Conservation (phyloP, 2,329 filamentous ascomycete genomes). For the Cercospora canescens region DNA sequence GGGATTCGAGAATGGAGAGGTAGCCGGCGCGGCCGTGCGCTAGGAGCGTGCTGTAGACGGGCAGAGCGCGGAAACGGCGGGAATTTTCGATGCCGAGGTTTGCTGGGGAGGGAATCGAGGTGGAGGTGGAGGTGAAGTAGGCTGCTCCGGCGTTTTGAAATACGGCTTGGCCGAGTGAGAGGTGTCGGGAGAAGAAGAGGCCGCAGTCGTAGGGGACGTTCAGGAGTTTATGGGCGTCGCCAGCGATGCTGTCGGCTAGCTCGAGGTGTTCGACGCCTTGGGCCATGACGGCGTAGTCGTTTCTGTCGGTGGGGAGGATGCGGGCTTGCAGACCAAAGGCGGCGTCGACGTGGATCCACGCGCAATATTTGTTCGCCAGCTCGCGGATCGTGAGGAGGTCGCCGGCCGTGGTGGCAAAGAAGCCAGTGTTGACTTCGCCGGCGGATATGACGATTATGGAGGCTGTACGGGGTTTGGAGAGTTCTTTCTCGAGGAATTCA, state of each 20-base stretch:
- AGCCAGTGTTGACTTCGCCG: conserved; percentile 87
- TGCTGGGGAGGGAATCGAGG: conserved; percentile 70
- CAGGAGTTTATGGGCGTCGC: conserved; percentile 87
- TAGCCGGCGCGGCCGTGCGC: conserved; percentile 74
- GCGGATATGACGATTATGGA: conserved; percentile 79
- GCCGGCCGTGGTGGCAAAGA: conserved; percentile 65
- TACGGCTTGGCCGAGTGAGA: conserved; percentile 59
- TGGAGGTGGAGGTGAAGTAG: conserved; percentile 59
- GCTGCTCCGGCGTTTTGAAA: conserved; percentile 85
- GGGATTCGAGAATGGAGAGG: conserved; percentile 66
- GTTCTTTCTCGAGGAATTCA: conserved; percentile 59
- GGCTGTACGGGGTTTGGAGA: conserved; percentile 56
- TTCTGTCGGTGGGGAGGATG: conserved; percentile 53
- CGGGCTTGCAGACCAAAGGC: conserved; percentile 86
- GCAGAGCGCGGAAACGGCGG: conserved; percentile 84
- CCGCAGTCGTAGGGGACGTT: conserved; percentile 95
- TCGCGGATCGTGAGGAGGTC: conserved; percentile 65
- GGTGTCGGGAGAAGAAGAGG: conserved; percentile 76
- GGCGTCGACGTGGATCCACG: conserved; percentile 90
- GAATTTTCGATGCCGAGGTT: conserved; percentile 92
- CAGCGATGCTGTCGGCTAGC: conserved; percentile 81
- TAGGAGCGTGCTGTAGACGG: conserved; percentile 77
- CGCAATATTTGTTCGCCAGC: conserved; percentile 70
- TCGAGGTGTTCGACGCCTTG: conserved; percentile 65
- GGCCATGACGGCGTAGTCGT: conserved; percentile 58